These are phyloP conservation scores for Fusarium begoniae DNA, from an alignment of 2,329 filamentous ascomycete species.

Conservation along the genomic window DNA sequence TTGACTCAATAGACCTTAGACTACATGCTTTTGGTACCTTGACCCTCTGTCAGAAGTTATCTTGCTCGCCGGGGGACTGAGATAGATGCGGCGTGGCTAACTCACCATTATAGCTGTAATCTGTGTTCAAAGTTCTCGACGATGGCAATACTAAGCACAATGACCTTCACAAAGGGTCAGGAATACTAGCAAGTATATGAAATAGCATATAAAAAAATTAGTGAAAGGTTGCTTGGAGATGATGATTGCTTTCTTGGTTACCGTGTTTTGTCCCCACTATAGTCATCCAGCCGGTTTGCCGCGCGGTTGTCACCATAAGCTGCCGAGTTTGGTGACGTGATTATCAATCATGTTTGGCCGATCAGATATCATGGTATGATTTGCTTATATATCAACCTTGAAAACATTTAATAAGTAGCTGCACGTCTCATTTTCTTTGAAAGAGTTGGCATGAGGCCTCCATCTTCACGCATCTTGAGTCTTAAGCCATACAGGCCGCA, in stretches of 20 bases:
- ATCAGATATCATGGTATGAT: neutral
- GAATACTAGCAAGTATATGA: neutral
- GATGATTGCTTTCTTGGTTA: neutral
- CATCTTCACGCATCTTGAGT: no score
- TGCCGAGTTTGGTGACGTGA: neutral
- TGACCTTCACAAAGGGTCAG: no score
- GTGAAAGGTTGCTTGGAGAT: neutral
- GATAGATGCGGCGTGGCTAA: neutral
- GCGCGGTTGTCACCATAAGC: neutral
- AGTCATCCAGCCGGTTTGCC: neutral
- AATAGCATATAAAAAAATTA: neutral
- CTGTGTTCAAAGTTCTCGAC: no score
- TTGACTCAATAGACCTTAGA: neutral
- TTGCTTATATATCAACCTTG: neutral
- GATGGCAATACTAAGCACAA: no score
- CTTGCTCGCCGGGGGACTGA: accelerated
- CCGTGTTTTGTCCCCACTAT: neutral
- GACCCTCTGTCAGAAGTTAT: accelerated
- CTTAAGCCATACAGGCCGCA: no score
- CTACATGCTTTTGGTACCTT: neutral
- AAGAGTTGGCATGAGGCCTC: neutral
- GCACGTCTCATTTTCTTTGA: accelerated
- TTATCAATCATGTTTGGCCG: neutral
- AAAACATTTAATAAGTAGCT: accelerated
- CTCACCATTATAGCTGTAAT: no score